Evolutionary conservation across 2,329 filamentous ascomycete species (phyloP).

Genomic region (Alternaria sp.): DNA sequence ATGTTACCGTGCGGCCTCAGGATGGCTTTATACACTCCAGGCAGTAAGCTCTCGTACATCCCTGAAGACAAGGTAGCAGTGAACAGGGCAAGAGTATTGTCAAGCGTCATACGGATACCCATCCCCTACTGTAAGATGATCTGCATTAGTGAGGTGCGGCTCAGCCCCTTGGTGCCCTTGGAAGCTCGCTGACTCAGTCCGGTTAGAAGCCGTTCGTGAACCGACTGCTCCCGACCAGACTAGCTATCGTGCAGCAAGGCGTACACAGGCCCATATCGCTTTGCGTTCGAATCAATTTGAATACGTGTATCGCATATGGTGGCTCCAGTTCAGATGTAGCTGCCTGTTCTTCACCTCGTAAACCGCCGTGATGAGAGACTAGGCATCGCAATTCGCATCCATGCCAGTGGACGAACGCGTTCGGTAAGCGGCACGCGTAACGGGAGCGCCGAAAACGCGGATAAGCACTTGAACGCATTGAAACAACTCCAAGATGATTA

Average conservation of each 20-base stretch:
- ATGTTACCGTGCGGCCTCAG: conserved; percentile 23
- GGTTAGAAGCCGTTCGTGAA: conserved; percentile 20
- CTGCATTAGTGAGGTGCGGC: conserved; percentile 23
- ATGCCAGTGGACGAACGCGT: conserved; percentile 33
- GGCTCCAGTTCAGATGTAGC: conserved; percentile 1
- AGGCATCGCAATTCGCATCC: conserved; percentile 41
- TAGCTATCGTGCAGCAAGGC: conserved; percentile 1
- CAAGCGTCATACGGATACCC: conserved; percentile 33
- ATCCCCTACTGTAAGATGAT: conserved; percentile 31
- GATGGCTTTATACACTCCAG: conserved; percentile 31
- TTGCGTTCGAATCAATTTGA: background rate
- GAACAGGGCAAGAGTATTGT: conserved; percentile 14
- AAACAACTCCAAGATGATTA: conserved; percentile 33
- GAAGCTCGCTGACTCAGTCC: conserved; percentile 21
- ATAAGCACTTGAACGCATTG: conserved; percentile 19
- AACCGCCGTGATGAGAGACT: conserved; percentile 22
- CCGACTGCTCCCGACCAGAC: conserved; percentile 18
- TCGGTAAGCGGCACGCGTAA: conserved; percentile 24
- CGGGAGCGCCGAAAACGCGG: conserved; percentile 22
- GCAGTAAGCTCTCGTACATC: conserved; percentile 13
- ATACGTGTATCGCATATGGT: conserved; percentile 2
- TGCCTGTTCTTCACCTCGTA: conserved; percentile 12
- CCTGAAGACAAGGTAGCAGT: conserved; percentile 9
- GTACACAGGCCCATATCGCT: background rate
- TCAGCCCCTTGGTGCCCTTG: conserved; percentile 27